Base-by-base conservation (phyloP, 2,329 filamentous ascomycete genomes). In the Hortaea sp. region DNA sequence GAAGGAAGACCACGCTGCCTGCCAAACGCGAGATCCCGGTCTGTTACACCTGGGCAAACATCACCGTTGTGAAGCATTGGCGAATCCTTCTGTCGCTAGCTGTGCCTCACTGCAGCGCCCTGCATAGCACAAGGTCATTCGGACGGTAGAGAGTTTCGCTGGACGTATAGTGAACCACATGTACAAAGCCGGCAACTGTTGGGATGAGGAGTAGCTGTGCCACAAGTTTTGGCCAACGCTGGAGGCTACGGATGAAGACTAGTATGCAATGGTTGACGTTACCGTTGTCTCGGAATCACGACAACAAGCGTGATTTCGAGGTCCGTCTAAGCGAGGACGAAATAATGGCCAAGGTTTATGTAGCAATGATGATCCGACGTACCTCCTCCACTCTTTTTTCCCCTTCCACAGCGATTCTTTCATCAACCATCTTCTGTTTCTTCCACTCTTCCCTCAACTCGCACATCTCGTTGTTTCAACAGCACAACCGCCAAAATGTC, bases 401-500 rank as follows among this genome's bases (percentile, higher is more conserved):
- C 20, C 20, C 20, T 20, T 20, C 20, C 20, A 20, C 20, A 20
- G 20, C 20, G 20, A 20, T 35, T 12, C n/a, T 4, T 12, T 10
- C 9, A 12, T 35, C 27, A 44, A 39, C 34, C 39, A 27, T 45
- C 11, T 45, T 38, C 42, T 29, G 4, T 38, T 32, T 6, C 27
- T 38, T 29, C 42, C 10, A 29, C 35, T 7, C 29, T 38, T n/a
- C 2, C 13, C 6, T 29, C 20, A 10, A 37, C 38, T 20, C 13
- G 29, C 42, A 20, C 12, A 39, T 28, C 10, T 39, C 37, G 44
- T 43, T 42, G 46, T 34, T 46, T 41, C 30, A 40, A 40, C 37
- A 42, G 35, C 41, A 44, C 34, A 34, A 35, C 29, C 48, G 49
- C 57, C 59, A 67, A 53, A 52, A 85, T 85, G 81, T 85, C 82